Evolutionary conservation across 106 monocot species (phyloP).

Genomic region (Phalaenopsis aphrodite): DNA sequence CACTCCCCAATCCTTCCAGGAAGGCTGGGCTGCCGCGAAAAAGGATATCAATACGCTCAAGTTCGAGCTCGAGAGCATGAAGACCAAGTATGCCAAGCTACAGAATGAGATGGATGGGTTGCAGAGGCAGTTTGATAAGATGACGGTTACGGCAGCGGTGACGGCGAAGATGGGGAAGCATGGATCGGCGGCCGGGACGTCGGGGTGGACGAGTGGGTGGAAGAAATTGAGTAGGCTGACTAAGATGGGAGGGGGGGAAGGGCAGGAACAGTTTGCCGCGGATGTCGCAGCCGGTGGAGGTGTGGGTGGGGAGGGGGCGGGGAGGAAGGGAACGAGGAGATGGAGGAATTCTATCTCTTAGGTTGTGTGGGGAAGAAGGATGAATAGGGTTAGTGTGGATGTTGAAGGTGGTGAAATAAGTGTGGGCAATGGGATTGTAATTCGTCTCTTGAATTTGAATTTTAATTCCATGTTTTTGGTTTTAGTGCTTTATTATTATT

Average conservation of each 20-base stretch:
- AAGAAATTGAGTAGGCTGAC: constrained; percentile 59
- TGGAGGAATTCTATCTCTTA: constrained; percentile 96
- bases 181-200: constrained; percentile 13
- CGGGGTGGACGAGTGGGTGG: constrained; percentile 69
- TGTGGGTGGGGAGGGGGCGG: constrained; percentile 3
- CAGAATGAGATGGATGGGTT: constrained; percentile 81
- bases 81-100: constrained; percentile 83
- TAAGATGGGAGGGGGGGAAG: constrained; percentile 38
- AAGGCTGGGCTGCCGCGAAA: constrained; percentile 83
- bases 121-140: constrained; percentile 77
- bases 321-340: constrained; percentile 58
- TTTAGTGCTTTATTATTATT: too few relatives aligned
- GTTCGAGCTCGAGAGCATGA: constrained; percentile 87
- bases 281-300: not conserved
- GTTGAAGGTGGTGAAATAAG: not conserved
- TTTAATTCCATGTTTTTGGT: not conserved
- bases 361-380: not conserved
- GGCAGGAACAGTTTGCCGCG: constrained; percentile 6
- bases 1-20: constrained; percentile 90
- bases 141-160: constrained; percentile 6
- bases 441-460: constrained; percentile 1
- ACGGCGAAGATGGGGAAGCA: constrained; percentile 7
- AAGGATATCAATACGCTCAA: constrained; percentile 94
- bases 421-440: not conserved
- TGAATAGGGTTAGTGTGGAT: not conserved